Evolutionary conservation across 164 flowering plant species (phyloP), one percentile per base, ranked within the genome.

Genomic region (Platanus orientalis): DNA sequence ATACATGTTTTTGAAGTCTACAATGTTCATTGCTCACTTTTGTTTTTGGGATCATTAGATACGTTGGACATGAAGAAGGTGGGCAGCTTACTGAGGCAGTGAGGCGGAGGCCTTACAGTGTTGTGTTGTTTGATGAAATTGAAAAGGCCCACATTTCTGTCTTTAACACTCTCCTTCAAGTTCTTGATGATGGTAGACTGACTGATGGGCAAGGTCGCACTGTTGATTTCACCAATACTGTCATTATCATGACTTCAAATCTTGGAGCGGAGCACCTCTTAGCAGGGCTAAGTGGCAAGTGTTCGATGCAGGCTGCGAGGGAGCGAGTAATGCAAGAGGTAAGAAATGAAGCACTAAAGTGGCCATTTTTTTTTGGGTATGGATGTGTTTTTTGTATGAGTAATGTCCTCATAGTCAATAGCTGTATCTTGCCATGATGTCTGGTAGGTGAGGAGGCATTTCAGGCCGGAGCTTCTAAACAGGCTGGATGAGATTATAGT

Each of bases 21-120:
- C 40, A 39, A 10, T 39, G 0, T 39, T 50, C 42, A 13, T 40
- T 29, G 42, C 70, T 71, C 12, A 62, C 39, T n/a, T 24, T 2
- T 21, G 54, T 47, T 11, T 0, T 55, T 62, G 24, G 44, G 11
- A 9, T 45, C 58, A 36, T 24, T 63, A 86, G 96, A 12, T 90
- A 93, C 68, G 94, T 93, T 68, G 98, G 98, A 7, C 92, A 90
- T 50, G 97, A 93, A 30, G 98, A 93, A 79, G 98, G 98, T 58
- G 98, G 98, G 21, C 98, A 93, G 55, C 87, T 93, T 2, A 90
- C 98, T 0, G 98, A 93, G 69, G 90, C 97, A 9, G 95, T 93
- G 66, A 80, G 94, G 73, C 69, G 97, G 44, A 63, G 96, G 49
- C 97, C 96, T 23, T 93, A 90, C 61, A 83, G 96, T 57, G 96